Evolutionary conservation across 208 protist species (phyloP).

Genomic region (Wallacemonas sp.): DNA sequence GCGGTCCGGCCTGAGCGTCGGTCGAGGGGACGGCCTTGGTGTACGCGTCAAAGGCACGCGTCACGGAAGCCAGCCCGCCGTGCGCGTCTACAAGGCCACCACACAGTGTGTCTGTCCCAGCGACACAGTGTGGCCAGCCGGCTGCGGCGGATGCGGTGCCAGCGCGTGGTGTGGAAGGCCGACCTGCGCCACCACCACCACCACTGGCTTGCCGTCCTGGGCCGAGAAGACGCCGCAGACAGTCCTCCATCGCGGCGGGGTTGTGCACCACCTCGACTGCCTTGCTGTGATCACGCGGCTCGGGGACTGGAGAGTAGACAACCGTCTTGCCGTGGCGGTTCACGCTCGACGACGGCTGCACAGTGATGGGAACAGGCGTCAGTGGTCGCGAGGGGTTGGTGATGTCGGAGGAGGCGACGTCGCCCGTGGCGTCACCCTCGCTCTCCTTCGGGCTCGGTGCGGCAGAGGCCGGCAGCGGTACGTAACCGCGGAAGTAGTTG

Average conservation of each 20-base stretch:
- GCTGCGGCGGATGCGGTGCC: background rate
- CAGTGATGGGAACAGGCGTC: background rate
- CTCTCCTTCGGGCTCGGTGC: background rate
- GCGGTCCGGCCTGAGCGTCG: no score
- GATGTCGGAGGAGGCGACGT: background rate
- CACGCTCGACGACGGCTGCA: background rate
- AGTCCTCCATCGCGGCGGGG: background rate
- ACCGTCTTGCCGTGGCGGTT: background rate
- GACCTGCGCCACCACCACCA: background rate
- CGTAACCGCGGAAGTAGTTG: constrained; percentile 18
- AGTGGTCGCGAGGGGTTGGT: background rate
- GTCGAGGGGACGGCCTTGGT: background rate
- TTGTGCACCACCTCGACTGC: background rate
- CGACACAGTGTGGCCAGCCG: constrained; percentile 3
- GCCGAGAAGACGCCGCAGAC: background rate
- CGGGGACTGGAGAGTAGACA: background rate
- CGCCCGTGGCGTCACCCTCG: background rate
- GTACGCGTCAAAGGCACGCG: background rate
- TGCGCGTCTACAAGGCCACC: constrained; percentile 2
- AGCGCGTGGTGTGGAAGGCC: background rate
- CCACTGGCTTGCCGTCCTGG: background rate
- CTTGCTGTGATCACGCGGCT: background rate
- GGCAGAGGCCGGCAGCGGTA: background rate
- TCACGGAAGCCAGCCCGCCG: background rate
- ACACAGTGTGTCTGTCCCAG: background rate